Evolutionary conservation across 2,329 filamentous ascomycete genomes (phyloP).

Genomic region (Pestalotiopsis sp.): DNA sequence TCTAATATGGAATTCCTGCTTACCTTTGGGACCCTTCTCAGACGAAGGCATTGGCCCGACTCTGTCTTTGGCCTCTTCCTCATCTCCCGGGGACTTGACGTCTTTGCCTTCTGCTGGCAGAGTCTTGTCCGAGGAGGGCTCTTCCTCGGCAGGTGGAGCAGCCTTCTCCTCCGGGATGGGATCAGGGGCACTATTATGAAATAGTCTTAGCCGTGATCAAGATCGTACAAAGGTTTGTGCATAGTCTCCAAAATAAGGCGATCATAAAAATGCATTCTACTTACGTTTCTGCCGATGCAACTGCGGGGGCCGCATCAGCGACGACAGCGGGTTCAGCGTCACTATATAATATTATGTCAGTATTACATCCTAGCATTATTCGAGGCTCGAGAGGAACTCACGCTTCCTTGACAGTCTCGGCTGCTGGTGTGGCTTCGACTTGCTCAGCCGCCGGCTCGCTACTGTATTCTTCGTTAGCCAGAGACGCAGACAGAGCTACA

Average conservation of each 20-base stretch:
- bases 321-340: neutral
- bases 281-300: neutral
- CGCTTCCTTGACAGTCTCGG: neutral
- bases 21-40: neutral
- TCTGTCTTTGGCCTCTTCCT: conserved; percentile 9
- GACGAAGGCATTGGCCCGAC: conserved; percentile 1
- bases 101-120: neutral
- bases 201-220: neutral
- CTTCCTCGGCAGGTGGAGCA: neutral
- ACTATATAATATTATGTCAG: neutral
- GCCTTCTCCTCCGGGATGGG: neutral
- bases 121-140: neutral
- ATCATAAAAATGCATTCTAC: neutral
- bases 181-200: neutral
- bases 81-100: neutral
- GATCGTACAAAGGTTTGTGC: too few species aligned
- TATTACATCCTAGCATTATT: neutral
- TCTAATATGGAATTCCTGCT: neutral
- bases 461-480: neutral
- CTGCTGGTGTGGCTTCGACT: neutral
- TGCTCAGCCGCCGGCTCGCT: neutral
- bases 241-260: neutral
- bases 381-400: neutral
- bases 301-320: neutral
- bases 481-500: neutral